These are phyloP conservation scores for Citrullus mucosospermus DNA, from an alignment of 306 rosid genomes.

Conservation along the genomic window DNA sequence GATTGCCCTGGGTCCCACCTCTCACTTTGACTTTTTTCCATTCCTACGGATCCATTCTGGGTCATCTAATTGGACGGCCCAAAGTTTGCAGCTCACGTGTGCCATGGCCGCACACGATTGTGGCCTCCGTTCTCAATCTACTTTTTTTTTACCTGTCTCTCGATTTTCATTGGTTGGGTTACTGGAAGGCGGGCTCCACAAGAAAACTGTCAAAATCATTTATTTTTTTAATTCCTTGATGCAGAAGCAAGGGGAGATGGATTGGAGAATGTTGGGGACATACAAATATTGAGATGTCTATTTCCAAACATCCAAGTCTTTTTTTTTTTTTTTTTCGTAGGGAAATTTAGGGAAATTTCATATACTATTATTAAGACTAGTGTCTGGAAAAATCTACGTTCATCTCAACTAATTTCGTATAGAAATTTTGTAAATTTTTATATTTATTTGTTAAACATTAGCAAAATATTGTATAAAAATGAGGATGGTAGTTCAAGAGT, in stretches of 20 bases:
- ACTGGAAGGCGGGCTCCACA: not conserved
- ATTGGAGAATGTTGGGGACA: not conserved
- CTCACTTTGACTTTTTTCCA: conserved; percentile 21
- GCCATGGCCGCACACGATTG: not conserved
- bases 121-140: not conserved
- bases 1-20: conserved; percentile 3
- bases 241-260: not conserved
- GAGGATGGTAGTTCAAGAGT: no score
- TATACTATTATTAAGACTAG: no score
- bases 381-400: no score
- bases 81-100: not conserved
- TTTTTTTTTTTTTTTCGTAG: no score
- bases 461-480: no score
- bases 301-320: not conserved
- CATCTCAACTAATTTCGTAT: no score
- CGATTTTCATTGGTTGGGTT: not conserved
- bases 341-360: no score
- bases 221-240: not conserved
- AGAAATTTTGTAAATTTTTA: no score
- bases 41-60: conserved; percentile 6
- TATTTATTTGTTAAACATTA: no score
- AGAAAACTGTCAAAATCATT: not conserved
- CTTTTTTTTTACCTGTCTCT: not conserved
- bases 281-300: conserved; percentile 3
- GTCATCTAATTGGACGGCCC: not conserved